Conservation (phyloP, 192 early-diverging fungal genomes). For the Kickxella alabastrina region DNA sequence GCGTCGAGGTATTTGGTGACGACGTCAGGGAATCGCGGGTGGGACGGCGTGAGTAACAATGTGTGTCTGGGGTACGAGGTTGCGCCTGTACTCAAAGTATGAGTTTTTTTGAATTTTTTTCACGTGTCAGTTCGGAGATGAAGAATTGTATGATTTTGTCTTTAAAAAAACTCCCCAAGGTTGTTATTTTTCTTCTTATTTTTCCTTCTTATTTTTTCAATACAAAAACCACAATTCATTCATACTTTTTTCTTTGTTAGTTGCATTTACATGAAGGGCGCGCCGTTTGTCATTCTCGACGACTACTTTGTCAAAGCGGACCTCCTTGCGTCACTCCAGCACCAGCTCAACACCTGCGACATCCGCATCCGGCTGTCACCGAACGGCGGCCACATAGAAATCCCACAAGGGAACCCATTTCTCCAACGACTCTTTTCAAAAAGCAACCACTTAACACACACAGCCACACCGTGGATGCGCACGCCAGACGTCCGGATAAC, state of each 20-base stretch:
- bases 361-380: slow-evolving; percentile 11
- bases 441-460: slow-evolving; percentile 18
- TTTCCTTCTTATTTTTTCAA: neutral
- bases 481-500: slow-evolving; percentile 32
- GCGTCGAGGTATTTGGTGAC: slow-evolving; percentile 81
- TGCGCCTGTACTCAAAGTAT: slow-evolving; percentile 1
- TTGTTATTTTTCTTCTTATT: neutral
- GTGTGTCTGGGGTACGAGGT: slow-evolving; percentile 84
- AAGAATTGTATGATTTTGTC: neutral
- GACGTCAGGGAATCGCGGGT: slow-evolving; percentile 91
- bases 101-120: neutral
- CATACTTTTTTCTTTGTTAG: neutral
- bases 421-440: slow-evolving; percentile 21
- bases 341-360: slow-evolving; percentile 6
- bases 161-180: slow-evolving; percentile 1
- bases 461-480: slow-evolving; percentile 24
- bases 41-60: slow-evolving; percentile 87
- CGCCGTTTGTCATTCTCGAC: slow-evolving; percentile 38
- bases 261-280: slow-evolving; percentile 17
- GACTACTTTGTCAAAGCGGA: slow-evolving; percentile 44
- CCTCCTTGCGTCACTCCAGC: slow-evolving; percentile 12
- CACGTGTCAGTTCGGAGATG: neutral
- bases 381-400: slow-evolving; percentile 26
- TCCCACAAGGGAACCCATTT: slow-evolving; percentile 20
- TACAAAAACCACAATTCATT: too few species aligned